Conservation (phyloP, 2,329 filamentous ascomycete species). For the Sporothrix mexicana region DNA sequence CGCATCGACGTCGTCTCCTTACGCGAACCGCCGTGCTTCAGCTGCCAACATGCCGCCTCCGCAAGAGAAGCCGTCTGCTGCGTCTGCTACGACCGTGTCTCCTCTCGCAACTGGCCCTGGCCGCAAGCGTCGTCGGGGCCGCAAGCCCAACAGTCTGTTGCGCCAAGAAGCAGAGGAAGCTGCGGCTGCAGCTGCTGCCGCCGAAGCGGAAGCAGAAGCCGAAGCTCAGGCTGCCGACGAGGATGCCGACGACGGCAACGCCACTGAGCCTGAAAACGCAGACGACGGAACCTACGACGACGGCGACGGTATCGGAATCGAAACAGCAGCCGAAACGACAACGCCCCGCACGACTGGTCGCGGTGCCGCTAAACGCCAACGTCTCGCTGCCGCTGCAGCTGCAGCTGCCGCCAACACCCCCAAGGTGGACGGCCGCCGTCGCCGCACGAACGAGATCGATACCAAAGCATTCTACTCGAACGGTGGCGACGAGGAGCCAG, state of each 20-base stretch:
- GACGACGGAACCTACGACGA: conserved; percentile 15
- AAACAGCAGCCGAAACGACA: conserved; percentile 36
- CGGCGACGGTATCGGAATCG: not conserved
- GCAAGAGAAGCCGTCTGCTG: conserved; percentile 19
- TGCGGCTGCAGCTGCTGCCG: conserved; percentile 25
- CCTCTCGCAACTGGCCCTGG: not conserved
- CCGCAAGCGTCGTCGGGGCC: conserved; percentile 33
- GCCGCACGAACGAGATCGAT: conserved; percentile 45
- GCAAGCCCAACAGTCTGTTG: conserved; percentile 31
- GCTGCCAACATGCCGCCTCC: conserved; percentile 17
- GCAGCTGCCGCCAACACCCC: not conserved
- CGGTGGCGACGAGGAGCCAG: not conserved
- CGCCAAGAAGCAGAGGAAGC: conserved; percentile 28
- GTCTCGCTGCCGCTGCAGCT: conserved; percentile 33
- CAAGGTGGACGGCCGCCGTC: conserved; percentile 2
- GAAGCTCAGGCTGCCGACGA: conserved; percentile 10
- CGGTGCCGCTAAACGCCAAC: conserved; percentile 35
- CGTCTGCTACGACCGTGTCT: not conserved
- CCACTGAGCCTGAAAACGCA: conserved; percentile 15
- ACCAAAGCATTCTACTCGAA: conserved; percentile 47
- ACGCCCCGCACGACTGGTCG: not conserved
- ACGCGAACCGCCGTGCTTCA: conserved; percentile 22
- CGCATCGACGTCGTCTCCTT: not conserved
- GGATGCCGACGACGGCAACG: conserved; percentile 1
- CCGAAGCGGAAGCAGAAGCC: not conserved